phyloP scores from a whole-genome alignment of 2,329 filamentous ascomycete species.

The Colletotrichum siamense region DNA sequence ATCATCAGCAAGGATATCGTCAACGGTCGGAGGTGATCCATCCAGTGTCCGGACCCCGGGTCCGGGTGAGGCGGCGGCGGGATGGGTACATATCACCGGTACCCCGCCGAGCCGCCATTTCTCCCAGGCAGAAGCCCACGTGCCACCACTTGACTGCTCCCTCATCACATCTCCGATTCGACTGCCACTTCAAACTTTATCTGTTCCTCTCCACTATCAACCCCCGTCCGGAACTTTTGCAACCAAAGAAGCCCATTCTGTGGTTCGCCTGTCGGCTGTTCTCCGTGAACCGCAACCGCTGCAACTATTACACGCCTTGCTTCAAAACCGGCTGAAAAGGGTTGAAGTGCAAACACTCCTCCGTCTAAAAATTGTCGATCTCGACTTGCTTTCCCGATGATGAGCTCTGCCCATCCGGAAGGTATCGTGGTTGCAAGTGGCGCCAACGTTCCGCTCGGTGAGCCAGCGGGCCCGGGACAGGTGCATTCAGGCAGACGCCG shows the following conservation, averaged over 20 bases:
- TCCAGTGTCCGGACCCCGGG: background rate
- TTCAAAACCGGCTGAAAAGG: background rate
- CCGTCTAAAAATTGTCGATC: background rate
- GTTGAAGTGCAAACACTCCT: background rate
- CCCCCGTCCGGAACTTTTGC: background rate
- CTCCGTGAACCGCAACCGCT: background rate
- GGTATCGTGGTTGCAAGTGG: background rate
- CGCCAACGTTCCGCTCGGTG: background rate
- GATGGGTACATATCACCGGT: background rate
- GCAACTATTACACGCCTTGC: background rate
- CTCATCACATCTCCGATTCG: background rate
- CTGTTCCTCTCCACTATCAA: background rate
- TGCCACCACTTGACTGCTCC: background rate
- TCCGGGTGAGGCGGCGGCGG: background rate
- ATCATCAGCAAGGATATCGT: background rate
- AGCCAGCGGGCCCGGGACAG: background rate
- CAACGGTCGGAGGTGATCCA: background rate
- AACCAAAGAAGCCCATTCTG: background rate
- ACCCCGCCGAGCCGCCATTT: background rate
- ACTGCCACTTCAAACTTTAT: background rate
- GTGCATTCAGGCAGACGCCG: background rate
- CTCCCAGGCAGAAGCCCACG: slow-evolving; percentile 16
- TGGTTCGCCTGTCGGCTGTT: background rate
- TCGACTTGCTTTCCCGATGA: background rate
- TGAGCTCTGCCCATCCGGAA: background rate